Evolutionary conservation across 371 early-diverging fungal genomes (phyloP), one percentile per base, ranked within the genome.

Genomic region (Neoconidiobolus thromboides): DNA sequence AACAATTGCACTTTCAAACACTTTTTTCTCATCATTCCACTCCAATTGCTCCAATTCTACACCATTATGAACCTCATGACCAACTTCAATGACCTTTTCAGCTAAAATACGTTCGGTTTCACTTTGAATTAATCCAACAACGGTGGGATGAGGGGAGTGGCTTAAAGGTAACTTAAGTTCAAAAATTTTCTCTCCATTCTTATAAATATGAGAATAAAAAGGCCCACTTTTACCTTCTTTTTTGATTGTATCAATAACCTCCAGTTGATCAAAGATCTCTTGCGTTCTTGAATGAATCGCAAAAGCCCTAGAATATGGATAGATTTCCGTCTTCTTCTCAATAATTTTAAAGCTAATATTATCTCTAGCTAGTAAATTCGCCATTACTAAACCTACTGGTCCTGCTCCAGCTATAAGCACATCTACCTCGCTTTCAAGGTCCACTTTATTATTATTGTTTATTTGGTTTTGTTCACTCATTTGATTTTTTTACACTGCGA

Each of bases 341-440:
- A 26, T 26, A 26, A 26, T 26, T 26, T 26, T 26, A 42, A 57
- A 55, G 6, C 6, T 40, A 5, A 42, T 48, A 2, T 14, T 12
- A 48, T 38, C 12, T 38, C 36, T 57, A 6, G 43, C 26, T 37
- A 70, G 65, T 2, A 66, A 47, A 6, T 51, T 38, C 15, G 70
- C 70, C 10, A 58, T 49, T n/a, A 56, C 55, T 7, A 70, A 62
- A 1, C 70, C 70, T 0, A 63, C 64, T 2, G 70, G 70, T 1
- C 70, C 67, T 1, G 53, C 67, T 37, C 67, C 70, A 7, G 62
- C 61, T 37, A 70, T 70, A 37, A 70, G 57, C 10, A 67, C 62
- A 4, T 49, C 26, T 26, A 26, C 26, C 26, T 26, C 26, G 26
- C 26, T 26, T 26, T 26, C 26, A 0, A 26, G 26, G 26, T 26